These are phyloP conservation scores for Malania oleifera DNA, from an alignment of 164 flowering plant genomes.

Conservation along the genomic window DNA sequence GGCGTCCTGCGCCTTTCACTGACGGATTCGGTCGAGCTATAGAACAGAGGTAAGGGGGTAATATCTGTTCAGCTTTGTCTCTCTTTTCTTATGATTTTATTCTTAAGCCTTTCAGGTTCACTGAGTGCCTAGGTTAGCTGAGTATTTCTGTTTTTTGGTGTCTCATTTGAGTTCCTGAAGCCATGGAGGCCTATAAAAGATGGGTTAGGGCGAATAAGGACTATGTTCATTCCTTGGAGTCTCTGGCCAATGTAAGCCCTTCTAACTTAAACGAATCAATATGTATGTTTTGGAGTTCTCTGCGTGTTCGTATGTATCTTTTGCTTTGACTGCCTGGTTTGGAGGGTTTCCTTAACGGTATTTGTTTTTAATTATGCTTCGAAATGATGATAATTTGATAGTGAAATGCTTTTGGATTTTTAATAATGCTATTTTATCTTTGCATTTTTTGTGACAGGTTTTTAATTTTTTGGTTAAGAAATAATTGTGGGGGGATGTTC, in stretches of 20 bases:
- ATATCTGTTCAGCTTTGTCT: too few relatives aligned
- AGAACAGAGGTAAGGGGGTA: too few relatives aligned
- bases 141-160: neutral
- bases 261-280: neutral
- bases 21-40: too few relatives aligned
- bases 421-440: too few relatives aligned
- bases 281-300: neutral
- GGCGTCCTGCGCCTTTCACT: too few relatives aligned
- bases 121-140: neutral
- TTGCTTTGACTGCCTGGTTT: conserved; percentile 2
- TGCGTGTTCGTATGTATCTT: neutral
- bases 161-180: conserved; percentile 3
- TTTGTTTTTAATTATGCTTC: neutral
- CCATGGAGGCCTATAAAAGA: conserved; percentile 83
- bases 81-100: too few relatives aligned
- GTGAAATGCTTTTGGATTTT: too few relatives aligned
- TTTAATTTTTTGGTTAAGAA: too few relatives aligned
- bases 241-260: conserved; percentile 84
- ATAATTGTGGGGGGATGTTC: too few relatives aligned
- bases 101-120: neutral
- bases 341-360: neutral
- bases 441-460: too few relatives aligned
- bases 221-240: conserved; percentile 79
- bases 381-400: neutral
- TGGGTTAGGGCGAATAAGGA: conserved; percentile 90